Evolutionary conservation across 257 asterid species (phyloP).

Genomic region (Nicotiana paniculata): DNA sequence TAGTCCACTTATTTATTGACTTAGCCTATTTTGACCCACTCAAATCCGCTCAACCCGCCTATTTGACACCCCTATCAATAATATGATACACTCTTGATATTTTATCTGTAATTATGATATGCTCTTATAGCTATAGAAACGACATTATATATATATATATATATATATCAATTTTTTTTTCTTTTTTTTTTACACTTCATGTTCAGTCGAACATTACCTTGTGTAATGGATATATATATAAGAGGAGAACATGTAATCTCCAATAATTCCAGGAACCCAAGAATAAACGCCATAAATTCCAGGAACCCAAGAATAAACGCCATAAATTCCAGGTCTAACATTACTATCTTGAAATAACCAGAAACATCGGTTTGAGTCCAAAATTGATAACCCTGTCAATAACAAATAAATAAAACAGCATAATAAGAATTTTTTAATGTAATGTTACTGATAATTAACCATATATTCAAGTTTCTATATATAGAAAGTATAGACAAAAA

Average conservation of each 20-base stretch:
- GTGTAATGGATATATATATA: conserved; percentile 17
- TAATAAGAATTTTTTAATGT: neutral
- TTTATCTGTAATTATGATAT: too few relatives aligned
- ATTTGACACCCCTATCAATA: too few relatives aligned
- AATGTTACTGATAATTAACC: neutral
- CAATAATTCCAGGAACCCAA: conserved; percentile 64
- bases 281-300: conserved; percentile 48
- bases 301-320: conserved; percentile 52
- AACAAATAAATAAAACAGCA: neutral
- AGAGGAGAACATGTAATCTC: conserved; percentile 38
- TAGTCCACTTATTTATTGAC: too few relatives aligned
- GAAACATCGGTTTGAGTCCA: conserved; percentile 45
- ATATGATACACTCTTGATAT: neutral
- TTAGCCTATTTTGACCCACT: too few relatives aligned
- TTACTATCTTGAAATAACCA: conserved; percentile 38
- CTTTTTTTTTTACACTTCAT: neutral
- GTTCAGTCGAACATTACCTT: conserved; percentile 20
- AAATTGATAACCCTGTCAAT: conserved; percentile 61
- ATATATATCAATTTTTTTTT: too few relatives aligned
- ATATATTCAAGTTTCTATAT: neutral
- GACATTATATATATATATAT: too few relatives aligned
- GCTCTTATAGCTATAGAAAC: neutral
- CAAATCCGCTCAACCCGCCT: too few relatives aligned
- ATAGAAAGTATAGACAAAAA: neutral
- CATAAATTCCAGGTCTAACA: conserved; percentile 38